A percentile compares a stretch with the other conserved stretches of the same genome.
Conservation (phyloP, 345 rosid species). For the Adansonia digitata region DNA sequence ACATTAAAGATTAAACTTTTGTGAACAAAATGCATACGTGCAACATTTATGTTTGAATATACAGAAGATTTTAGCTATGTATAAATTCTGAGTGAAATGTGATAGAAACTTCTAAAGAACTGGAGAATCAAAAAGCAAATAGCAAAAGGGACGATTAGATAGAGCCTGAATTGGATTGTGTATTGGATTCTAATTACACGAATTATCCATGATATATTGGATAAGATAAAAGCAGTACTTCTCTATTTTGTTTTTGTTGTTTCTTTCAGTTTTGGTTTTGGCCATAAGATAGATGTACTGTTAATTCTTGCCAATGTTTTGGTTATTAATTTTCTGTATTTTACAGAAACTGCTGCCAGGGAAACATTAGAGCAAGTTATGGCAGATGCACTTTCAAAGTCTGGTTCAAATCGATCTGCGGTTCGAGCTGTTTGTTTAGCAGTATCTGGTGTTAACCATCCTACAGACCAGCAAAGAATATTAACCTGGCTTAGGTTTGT, state of each 20-base stretch:
- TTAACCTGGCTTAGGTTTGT: constrained; percentile 80
- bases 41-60: not conserved
- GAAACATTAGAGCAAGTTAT: constrained; percentile 81
- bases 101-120: not conserved
- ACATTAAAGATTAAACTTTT: not conserved
- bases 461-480: constrained; percentile 74
- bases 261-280: not conserved
- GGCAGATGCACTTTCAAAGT: constrained; percentile 64
- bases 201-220: not conserved
- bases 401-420: constrained; percentile 57
- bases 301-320: not conserved
- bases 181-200: not conserved
- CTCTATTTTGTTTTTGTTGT: not conserved
- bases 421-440: constrained; percentile 88
- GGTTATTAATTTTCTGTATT: constrained; percentile 12
- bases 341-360: constrained; percentile 73
- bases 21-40: not conserved
- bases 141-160: not conserved
- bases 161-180: not conserved
- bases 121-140: not conserved
- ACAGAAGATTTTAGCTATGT: not conserved
- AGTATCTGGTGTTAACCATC: constrained; percentile 93
- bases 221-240: not conserved
- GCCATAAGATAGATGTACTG: not conserved
- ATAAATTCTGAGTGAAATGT: not conserved